Evolutionary conservation across 495 filamentous ascomycete genomes (phyloP).

Genomic region (Trichoderma erinaceum): DNA sequence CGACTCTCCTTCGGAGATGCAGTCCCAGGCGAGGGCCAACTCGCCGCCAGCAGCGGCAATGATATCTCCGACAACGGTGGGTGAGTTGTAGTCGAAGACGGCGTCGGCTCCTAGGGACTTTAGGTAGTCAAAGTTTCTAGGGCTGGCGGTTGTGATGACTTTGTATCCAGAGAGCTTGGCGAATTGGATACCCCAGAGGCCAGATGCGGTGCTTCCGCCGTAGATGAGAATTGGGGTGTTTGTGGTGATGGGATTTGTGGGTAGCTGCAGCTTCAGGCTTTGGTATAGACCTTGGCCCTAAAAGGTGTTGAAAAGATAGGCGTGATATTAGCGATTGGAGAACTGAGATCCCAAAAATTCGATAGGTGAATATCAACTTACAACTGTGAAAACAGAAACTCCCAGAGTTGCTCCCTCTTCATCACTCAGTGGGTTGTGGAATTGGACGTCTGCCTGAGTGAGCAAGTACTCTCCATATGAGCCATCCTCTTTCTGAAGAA

Average conservation of each 20-base stretch:
- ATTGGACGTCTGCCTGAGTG: conserved; percentile 23
- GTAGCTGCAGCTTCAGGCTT: conserved; percentile 31
- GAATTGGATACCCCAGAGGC: conserved; percentile 42
- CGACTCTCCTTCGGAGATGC: conserved; percentile 22
- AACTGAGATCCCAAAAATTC: not conserved
- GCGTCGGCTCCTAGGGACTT: conserved; percentile 36
- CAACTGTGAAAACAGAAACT: conserved; percentile 42
- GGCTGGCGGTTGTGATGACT: conserved; percentile 40
- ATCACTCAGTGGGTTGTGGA: conserved; percentile 34
- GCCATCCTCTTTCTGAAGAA: conserved; percentile 23
- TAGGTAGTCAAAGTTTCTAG: conserved; percentile 37
- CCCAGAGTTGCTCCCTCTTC: conserved; percentile 44
- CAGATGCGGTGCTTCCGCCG: conserved; percentile 46
- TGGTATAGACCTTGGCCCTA: conserved; percentile 43
- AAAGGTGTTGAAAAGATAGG: not conserved
- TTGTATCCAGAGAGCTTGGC: conserved; percentile 40
- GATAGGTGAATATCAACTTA: conserved; percentile 18
- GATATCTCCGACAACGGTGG: conserved; percentile 33
- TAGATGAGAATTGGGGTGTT: conserved; percentile 40
- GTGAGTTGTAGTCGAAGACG: conserved; percentile 42
- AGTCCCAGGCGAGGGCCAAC: conserved; percentile 32
- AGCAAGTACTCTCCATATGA: conserved; percentile 36
- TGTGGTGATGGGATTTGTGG: conserved; percentile 25
- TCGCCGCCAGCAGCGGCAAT: conserved; percentile 23
- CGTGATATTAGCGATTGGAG: not conserved